Percentiles rank a stretch among this genome's conserved stretches.
phyloP scores from a whole-genome alignment of 768 basidiomycete genomes.

The Suillus weaverae region DNA sequence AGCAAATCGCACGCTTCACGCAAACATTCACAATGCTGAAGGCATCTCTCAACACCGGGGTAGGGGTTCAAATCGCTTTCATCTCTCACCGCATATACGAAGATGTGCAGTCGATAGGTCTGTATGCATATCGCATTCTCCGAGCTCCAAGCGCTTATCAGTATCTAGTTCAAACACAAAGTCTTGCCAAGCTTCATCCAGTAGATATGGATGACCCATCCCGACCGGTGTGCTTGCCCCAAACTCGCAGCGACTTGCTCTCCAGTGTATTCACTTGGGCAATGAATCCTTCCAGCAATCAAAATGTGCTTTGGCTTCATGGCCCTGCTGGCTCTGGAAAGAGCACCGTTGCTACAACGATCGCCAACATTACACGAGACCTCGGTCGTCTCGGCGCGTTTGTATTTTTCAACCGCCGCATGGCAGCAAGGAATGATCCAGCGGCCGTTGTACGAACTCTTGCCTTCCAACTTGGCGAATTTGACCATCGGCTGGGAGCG shows the following conservation, averaged over 20 bases:
- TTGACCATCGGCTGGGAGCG: constrained; percentile 29
- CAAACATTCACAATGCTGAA: constrained; percentile 25
- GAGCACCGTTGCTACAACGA: constrained; percentile 36
- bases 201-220: constrained; percentile 29
- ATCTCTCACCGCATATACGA: constrained; percentile 32
- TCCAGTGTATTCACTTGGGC: constrained; percentile 26
- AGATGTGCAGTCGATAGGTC: constrained; percentile 26
- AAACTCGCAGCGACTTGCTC: constrained; percentile 33
- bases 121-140: constrained; percentile 3
- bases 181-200: constrained; percentile 26
- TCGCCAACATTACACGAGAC: constrained; percentile 34
- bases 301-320: constrained; percentile 34
- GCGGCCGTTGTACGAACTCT: constrained; percentile 33
- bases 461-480: constrained; percentile 35
- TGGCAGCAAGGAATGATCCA: constrained; percentile 31
- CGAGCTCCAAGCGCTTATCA: not conserved
- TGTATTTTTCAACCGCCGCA: constrained; percentile 34
- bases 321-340: constrained; percentile 39
- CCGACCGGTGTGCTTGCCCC: constrained; percentile 29
- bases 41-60: constrained; percentile 26
- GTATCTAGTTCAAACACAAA: constrained; percentile 19
- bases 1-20: constrained; percentile 21
- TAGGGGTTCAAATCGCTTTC: constrained; percentile 25
- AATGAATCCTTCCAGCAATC: constrained; percentile 16
- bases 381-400: constrained; percentile 37